These are phyloP conservation scores for Phytopythium mirpurense DNA, from an alignment of 352 stramenopile species.

Conservation along the genomic window DNA sequence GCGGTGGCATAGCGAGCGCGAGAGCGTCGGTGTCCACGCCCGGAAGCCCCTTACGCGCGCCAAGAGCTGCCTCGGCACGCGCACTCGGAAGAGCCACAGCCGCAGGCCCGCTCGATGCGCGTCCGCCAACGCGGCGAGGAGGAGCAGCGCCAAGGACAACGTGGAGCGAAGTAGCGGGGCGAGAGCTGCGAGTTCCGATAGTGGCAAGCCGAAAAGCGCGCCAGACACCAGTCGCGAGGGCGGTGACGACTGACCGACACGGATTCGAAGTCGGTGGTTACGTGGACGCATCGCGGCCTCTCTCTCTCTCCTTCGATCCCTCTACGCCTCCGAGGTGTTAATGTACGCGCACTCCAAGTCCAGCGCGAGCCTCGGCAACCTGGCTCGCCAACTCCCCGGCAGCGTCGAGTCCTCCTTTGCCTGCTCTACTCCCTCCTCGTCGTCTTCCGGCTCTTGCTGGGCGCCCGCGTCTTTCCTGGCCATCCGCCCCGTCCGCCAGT, in stretches of 20 bases:
- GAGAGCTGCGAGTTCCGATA: too few relatives aligned
- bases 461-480: background rate
- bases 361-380: background rate
- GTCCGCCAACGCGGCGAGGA: background rate
- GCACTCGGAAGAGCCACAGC: background rate
- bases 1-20: background rate
- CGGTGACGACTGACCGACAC: too few relatives aligned
- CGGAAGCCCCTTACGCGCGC: background rate
- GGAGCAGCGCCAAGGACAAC: background rate
- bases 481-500: background rate
- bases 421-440: background rate
- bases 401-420: background rate
- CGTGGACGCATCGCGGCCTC: too few relatives aligned
- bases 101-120: background rate
- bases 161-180: too few relatives aligned
- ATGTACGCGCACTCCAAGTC: slow-evolving; percentile 2
- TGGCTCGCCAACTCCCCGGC: background rate
- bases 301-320: too few relatives aligned
- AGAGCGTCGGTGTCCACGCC: background rate
- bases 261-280: too few relatives aligned
- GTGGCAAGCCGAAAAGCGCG: too few relatives aligned
- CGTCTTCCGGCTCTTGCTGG: slow-evolving; percentile 5
- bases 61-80: background rate
- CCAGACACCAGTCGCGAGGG: too few relatives aligned
- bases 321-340: slow-evolving; percentile 7